A percentile compares a stretch with the other conserved stretches of the same genome.
Evolutionary conservation across 2,329 filamentous ascomycete genomes (phyloP).

Genomic region (Hypoxylon sp.): DNA sequence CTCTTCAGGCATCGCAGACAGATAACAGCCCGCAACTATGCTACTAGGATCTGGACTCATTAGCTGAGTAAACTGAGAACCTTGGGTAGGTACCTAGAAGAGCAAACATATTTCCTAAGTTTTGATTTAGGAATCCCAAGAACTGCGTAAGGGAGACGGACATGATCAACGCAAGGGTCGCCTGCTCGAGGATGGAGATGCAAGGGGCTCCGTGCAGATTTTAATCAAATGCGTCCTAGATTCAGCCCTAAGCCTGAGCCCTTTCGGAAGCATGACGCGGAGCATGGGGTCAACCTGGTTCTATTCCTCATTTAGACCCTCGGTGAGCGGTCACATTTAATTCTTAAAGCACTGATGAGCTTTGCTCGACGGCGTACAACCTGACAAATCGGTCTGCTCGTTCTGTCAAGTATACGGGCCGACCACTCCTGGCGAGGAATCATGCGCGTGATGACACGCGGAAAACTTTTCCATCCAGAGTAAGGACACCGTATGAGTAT

Average conservation of each 20-base stretch:
- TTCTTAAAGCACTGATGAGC: slow-evolving; percentile 5
- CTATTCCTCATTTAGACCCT: slow-evolving; percentile 29
- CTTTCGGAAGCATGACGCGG: slow-evolving; percentile 29
- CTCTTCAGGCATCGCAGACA: slow-evolving; percentile 28
- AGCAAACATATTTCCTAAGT: slow-evolving; percentile 26
- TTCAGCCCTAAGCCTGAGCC: slow-evolving; percentile 39
- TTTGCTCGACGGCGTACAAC: slow-evolving; percentile 15
- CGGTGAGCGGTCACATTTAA: slow-evolving; percentile 31
- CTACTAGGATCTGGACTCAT: slow-evolving; percentile 2
- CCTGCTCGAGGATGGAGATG: slow-evolving; percentile 20
- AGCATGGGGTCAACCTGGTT: slow-evolving; percentile 18
- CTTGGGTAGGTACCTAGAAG: slow-evolving; percentile 11
- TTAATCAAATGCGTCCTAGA: slow-evolving; percentile 30
- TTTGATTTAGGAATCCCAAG: slow-evolving; percentile 7
- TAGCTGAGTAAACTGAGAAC: too few relatives aligned
- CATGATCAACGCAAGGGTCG: slow-evolving; percentile 34
- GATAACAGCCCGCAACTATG: slow-evolving; percentile 25
- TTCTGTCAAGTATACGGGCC: slow-evolving; percentile 16
- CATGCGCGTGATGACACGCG: slow-evolving; percentile 2
- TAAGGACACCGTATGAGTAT: slow-evolving; percentile 8
- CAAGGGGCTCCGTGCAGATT: slow-evolving; percentile 26
- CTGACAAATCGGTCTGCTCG: slow-evolving; percentile 17
- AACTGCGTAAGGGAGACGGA: slow-evolving; percentile 18
- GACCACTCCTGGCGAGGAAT: slow-evolving; percentile 11
- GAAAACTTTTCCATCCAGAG: not conserved